Conservation (phyloP, 768 basidiomycete species). For the Crucibulum laeve region DNA sequence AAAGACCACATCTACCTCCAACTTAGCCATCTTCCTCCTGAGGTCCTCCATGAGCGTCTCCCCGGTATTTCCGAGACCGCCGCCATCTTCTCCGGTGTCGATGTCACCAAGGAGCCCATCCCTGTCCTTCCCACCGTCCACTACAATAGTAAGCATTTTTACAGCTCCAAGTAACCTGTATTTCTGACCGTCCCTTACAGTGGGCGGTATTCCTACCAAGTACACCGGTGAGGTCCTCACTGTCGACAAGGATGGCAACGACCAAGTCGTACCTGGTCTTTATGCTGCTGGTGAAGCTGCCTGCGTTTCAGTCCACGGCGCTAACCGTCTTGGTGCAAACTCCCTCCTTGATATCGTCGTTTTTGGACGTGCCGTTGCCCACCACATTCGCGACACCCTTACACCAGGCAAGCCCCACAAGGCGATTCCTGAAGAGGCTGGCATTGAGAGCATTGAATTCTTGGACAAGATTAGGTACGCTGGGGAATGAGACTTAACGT, state of each 20-base stretch:
- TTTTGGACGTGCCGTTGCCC: constrained; percentile 98
- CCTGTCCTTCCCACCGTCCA: constrained; percentile 98
- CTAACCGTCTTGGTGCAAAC: constrained; percentile 99
- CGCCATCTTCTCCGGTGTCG: constrained; percentile 97
- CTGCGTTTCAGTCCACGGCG: constrained; percentile 97
- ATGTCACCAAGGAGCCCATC: constrained; percentile 99
- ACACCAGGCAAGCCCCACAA: constrained; percentile 91
- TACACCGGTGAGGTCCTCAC: constrained; percentile 98
- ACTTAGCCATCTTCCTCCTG: constrained; percentile 94
- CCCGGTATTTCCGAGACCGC: constrained; percentile 99
- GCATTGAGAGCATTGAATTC: constrained; percentile 78
- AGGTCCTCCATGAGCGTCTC: constrained; percentile 92
- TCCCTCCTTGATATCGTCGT: constrained; percentile 98
- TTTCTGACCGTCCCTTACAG: constrained; percentile 33
- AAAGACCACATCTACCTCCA: constrained; percentile 97
- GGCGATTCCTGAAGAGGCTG: constrained; percentile 80
- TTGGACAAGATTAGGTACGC: constrained; percentile 78
- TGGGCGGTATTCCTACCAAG: constrained; percentile 99
- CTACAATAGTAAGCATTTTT: constrained; percentile 80
- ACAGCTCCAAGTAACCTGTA: not conserved
- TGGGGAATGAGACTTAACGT: not conserved
- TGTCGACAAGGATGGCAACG: constrained; percentile 82
- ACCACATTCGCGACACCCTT: constrained; percentile 91
- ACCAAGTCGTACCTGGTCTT: constrained; percentile 90
- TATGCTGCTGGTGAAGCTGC: constrained; percentile 99